These are phyloP conservation scores for Apiotrichum akiyoshidainum DNA, from an alignment of 1,284 basidiomycete genomes.

Conservation along the genomic window DNA sequence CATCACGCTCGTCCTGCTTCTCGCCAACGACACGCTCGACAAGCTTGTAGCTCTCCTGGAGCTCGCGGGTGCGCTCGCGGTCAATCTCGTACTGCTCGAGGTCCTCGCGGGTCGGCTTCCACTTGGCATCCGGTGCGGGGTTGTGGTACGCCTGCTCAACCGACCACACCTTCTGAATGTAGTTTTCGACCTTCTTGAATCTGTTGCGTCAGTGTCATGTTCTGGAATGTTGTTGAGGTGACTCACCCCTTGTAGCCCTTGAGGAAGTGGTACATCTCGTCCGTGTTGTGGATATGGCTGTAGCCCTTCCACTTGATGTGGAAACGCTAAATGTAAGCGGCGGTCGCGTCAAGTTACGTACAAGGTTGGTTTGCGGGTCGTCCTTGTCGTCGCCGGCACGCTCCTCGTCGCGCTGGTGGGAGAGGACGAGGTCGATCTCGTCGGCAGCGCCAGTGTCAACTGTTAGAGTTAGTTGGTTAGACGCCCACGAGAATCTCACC, in stretches of 20 bases:
- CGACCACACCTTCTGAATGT: slow-evolving; percentile 76
- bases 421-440: slow-evolving; percentile 83
- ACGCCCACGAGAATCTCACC: not conserved
- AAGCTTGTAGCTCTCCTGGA: slow-evolving; percentile 83
- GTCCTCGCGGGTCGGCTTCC: slow-evolving; percentile 79
- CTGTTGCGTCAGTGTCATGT: slow-evolving; percentile 63
- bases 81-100: slow-evolving; percentile 83
- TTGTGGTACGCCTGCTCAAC: slow-evolving; percentile 68
- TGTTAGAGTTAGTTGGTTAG: not conserved
- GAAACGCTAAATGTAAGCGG: slow-evolving; percentile 63
- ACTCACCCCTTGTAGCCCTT: slow-evolving; percentile 62
- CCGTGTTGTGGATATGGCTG: slow-evolving; percentile 92
- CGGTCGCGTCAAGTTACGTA: slow-evolving; percentile 50
- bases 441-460: slow-evolving; percentile 52
- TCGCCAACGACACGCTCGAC: slow-evolving; percentile 89
- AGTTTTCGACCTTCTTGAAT: slow-evolving; percentile 97
- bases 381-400: slow-evolving; percentile 71
- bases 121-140: slow-evolving; percentile 51
- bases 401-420: slow-evolving; percentile 75
- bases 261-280: slow-evolving; percentile 92
- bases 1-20: slow-evolving; percentile 63
- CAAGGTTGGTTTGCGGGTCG: slow-evolving; percentile 78
- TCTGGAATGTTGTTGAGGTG: not conserved
- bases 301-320: slow-evolving; percentile 96
- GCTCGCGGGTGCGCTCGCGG: slow-evolving; percentile 83